These are phyloP conservation scores for Escovopsis weberi DNA, from an alignment of 2,329 filamentous ascomycete species.

Conservation along the genomic window DNA sequence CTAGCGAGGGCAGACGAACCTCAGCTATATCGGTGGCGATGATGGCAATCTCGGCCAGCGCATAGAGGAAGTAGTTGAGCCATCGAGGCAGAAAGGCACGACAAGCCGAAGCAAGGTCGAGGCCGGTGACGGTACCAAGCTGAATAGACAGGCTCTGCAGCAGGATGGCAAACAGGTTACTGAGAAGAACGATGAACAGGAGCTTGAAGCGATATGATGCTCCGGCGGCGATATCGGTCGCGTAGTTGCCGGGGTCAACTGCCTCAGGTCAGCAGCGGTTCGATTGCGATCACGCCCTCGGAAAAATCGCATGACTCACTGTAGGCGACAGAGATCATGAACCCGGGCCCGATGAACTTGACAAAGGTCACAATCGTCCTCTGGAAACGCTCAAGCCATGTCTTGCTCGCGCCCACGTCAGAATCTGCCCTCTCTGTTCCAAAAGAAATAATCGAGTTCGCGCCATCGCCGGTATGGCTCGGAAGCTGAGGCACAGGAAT, in stretches of 20 bases:
- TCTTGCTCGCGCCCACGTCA: neutral
- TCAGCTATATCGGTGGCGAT: slow-evolving; percentile 60
- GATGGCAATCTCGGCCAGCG: slow-evolving; percentile 51
- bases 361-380: slow-evolving; percentile 15
- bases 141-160: slow-evolving; percentile 55
- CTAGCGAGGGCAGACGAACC: slow-evolving; percentile 4
- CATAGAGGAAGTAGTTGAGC: slow-evolving; percentile 48
- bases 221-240: slow-evolving; percentile 55
- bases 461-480: neutral
- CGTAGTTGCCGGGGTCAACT: slow-evolving; percentile 53
- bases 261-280: neutral
- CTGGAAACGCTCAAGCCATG: slow-evolving; percentile 7
- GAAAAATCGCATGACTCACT: slow-evolving; percentile 22
- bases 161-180: slow-evolving; percentile 58
- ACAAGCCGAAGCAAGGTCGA: slow-evolving; percentile 53
- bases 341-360: slow-evolving; percentile 48
- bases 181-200: slow-evolving; percentile 53
- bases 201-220: slow-evolving; percentile 50
- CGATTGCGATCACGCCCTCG: neutral
- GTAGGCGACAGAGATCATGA: slow-evolving; percentile 47
- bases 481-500: neutral
- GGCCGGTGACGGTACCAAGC: slow-evolving; percentile 52
- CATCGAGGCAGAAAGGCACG: slow-evolving; percentile 50
- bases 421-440: neutral
- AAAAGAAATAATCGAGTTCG: neutral